Percentiles rank a stretch among this genome's conserved stretches.
phyloP scores from a whole-genome alignment of 495 filamentous ascomycete species.

The Xylaria palmicola region DNA sequence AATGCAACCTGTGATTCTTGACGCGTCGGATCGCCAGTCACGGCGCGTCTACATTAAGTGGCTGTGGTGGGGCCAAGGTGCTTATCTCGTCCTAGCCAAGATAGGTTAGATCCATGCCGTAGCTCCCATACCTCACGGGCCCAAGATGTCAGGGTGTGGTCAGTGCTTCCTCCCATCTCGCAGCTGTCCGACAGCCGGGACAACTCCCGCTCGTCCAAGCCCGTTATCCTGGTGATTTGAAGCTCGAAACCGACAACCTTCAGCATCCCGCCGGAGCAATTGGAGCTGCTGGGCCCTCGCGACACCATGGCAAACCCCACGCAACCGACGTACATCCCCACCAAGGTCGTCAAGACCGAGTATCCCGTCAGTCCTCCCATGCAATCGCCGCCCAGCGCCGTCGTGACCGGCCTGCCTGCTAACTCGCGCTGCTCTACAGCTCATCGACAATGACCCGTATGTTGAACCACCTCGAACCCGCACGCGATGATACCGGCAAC shows the following conservation, averaged over 20 bases:
- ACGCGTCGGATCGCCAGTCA: not conserved
- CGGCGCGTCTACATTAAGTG: too few species aligned
- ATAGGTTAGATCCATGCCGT: too few species aligned
- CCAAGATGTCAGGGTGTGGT: slow-evolving; percentile 6
- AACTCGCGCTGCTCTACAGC: slow-evolving; percentile 48
- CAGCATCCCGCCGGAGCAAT: slow-evolving; percentile 1
- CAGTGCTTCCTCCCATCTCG: not conserved
- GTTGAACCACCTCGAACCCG: slow-evolving; percentile 27
- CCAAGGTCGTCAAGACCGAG: slow-evolving; percentile 70
- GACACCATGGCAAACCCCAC: slow-evolving; percentile 60
- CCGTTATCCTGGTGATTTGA: slow-evolving; percentile 14
- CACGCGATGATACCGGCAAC: not conserved
- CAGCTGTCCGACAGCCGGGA: slow-evolving; percentile 19
- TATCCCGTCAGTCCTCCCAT: slow-evolving; percentile 68
- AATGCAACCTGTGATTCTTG: too few species aligned
- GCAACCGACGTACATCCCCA: slow-evolving; percentile 63
- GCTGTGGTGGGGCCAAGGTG: not conserved
- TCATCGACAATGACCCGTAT: slow-evolving; percentile 98
- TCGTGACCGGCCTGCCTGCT: not conserved
- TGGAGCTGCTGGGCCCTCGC: slow-evolving; percentile 24
- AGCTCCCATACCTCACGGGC: too few species aligned
- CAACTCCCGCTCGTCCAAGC: slow-evolving; percentile 28
- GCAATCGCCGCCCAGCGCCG: too few species aligned
- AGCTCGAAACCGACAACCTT: slow-evolving; percentile 10
- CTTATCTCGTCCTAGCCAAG: too few species aligned